Conservation (phyloP, 768 basidiomycete genomes). For the Suillus ampliporus region DNA sequence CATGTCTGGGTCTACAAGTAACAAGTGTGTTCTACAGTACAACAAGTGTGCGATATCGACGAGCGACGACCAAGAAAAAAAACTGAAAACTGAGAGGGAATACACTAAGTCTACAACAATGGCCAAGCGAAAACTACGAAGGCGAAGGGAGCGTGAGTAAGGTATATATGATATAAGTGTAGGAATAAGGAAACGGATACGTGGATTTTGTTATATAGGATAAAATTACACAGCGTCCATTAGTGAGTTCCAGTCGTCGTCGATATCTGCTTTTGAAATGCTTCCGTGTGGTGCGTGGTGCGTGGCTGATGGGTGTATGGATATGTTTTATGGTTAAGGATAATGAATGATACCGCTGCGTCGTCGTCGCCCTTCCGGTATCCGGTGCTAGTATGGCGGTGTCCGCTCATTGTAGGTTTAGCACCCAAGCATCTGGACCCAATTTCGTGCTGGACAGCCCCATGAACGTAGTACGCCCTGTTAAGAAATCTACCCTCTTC, state of each 20-base stretch:
- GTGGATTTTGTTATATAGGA: conserved; percentile 6
- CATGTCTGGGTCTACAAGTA: conserved; percentile 1
- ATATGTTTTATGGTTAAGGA: conserved; percentile 22
- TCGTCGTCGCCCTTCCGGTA: not conserved
- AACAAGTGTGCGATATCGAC: conserved; percentile 6
- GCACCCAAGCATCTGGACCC: conserved; percentile 42
- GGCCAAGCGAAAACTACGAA: not conserved
- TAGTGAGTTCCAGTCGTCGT: conserved; percentile 19
- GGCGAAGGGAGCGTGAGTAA: not conserved
- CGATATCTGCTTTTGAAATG: conserved; percentile 16
- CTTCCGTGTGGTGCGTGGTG: conserved; percentile 22
- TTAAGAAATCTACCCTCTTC: conserved; percentile 61
- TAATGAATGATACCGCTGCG: conserved; percentile 28
- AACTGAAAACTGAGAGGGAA: not conserved
- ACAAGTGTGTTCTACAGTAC: conserved; percentile 1
- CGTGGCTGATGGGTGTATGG: conserved; percentile 17
- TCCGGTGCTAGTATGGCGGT: conserved; percentile 1
- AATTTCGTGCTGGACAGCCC: conserved; percentile 48
- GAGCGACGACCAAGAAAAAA: conserved; percentile 11
- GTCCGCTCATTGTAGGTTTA: conserved; percentile 33
- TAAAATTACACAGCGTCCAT: conserved; percentile 12
- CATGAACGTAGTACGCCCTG: conserved; percentile 47
- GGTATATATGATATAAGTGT: conserved; percentile 8
- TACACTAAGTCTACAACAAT: conserved; percentile 12
- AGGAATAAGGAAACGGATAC: conserved; percentile 8